Percentiles rank a stretch among this genome's conserved stretches.
Conservation (phyloP, 2,329 filamentous ascomycete species). For the Claviceps digitariae region DNA sequence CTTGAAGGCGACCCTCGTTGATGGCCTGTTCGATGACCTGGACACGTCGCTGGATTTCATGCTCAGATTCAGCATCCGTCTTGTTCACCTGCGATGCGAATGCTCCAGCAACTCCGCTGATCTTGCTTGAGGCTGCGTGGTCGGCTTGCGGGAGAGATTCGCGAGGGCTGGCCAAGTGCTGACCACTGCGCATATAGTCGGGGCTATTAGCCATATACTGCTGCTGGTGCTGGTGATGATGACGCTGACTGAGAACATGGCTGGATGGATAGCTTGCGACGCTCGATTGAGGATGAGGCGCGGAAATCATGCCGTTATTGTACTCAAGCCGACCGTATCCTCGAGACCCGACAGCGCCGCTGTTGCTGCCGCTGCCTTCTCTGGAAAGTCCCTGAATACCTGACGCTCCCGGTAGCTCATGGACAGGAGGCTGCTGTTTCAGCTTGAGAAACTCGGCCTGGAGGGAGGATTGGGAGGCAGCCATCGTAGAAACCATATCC, state of each 20-base stretch:
- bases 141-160: conserved; percentile 11
- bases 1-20: conserved; percentile 45
- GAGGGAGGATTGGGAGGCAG: conserved; percentile 52
- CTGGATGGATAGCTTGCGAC: conserved; percentile 20
- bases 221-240: background rate
- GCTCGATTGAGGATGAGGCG: conserved; percentile 16
- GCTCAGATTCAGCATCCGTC: conserved; percentile 18
- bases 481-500: conserved; percentile 58
- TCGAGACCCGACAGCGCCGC: background rate
- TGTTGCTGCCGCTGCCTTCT: background rate
- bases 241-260: conserved; percentile 13
- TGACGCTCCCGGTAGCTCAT: conserved; percentile 25
- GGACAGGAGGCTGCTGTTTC: conserved; percentile 34
- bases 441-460: conserved; percentile 50
- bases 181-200: conserved; percentile 22
- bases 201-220: conserved; percentile 20
- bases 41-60: conserved; percentile 42
- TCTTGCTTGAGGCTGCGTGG: conserved; percentile 19
- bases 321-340: conserved; percentile 11
- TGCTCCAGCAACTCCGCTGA: conserved; percentile 21
- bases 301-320: conserved; percentile 12
- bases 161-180: conserved; percentile 21
- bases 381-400: conserved; percentile 7
- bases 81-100: conserved; percentile 23
- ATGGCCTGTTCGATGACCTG: conserved; percentile 50